Base-by-base conservation (phyloP, 2,329 filamentous ascomycete species). In the Sporothrix mexicana region DNA sequence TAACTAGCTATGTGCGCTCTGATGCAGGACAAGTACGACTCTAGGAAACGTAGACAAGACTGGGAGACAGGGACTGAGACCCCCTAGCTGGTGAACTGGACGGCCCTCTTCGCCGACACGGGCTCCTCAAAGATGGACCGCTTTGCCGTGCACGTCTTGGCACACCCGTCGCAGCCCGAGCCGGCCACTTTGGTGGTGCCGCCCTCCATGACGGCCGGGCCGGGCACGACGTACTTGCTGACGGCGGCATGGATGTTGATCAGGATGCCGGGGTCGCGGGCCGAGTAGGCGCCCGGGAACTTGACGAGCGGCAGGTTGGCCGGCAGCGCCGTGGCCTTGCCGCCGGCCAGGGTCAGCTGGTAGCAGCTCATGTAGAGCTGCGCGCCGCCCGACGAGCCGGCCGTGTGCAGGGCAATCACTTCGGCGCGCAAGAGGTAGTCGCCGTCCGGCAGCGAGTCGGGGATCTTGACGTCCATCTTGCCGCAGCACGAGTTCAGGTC, bases 381-480 rank as follows among this genome's bases (percentile, higher is more conserved):
- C 0, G 81, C 81, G 0, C 80, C 80, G 41, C 78, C 81, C 0
- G 76, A 25, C 0, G 75, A 74, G 6, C 77, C 78, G 3, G 84
- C 84, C 9, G 82, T 79, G 75, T 87, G 85, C 23, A 87, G 79
- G 3, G 85, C 85, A 66, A 87, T 83, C 17, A 80, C 82, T 77
- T 87, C 85, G 23, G 85, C 84, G 45, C 85, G 80, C 20, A 87
- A 78, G 23, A 87, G 81, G 75, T 87, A 82, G 75, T 83, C 81
- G 70, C 81, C 81, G 1, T 79, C 62, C 0, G 79, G 75, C 9
- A 83, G 71, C 71, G 79, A 76, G 13, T 75, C 71, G 25, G 81
- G 80, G 64, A 83, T 80, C 67, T 77, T 76, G 62, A 83, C 79
- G 73, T 82, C 75, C 80, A 83, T 81, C 59, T 77, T 77, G 51